phyloP scores from a whole-genome alignment of 2,329 filamentous ascomycete genomes.

The Colletotrichum tropicicola region DNA sequence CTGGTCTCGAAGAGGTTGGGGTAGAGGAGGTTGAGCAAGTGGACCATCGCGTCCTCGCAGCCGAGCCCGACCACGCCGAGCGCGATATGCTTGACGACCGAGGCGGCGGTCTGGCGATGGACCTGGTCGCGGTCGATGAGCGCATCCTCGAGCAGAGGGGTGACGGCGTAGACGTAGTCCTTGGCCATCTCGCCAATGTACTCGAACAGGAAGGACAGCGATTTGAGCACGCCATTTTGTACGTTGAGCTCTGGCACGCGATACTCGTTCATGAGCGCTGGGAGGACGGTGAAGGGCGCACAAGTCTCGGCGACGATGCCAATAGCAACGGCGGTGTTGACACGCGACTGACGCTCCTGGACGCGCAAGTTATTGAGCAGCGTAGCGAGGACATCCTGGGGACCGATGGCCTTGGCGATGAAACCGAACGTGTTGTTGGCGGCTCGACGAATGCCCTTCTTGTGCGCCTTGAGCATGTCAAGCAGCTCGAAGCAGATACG shows the following conservation, averaged over 20 bases:
- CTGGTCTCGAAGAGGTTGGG: conserved; percentile 98
- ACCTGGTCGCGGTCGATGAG: conserved; percentile 98
- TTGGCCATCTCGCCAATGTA: conserved; percentile 99
- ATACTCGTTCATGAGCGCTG: conserved; percentile 99
- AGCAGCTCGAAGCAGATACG: conserved; percentile 98
- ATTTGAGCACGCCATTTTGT: conserved; percentile 97
- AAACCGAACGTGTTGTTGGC: conserved; percentile 99
- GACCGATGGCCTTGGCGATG: conserved; percentile 98
- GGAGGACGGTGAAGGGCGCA: conserved; percentile 97
- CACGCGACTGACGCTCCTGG: conserved; percentile 96
- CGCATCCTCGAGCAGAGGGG: conserved; percentile 93
- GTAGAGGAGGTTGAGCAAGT: conserved; percentile 94
- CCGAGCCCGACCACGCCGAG: conserved; percentile 97
- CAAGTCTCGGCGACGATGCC: conserved; percentile 99
- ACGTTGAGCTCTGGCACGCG: conserved; percentile 98
- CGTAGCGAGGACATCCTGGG: conserved; percentile 95
- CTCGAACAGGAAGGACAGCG: conserved; percentile 95
- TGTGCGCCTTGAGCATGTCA: conserved; percentile 99
- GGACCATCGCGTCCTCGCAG: conserved; percentile 98
- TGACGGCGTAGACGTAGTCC: conserved; percentile 98
- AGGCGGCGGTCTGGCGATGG: conserved; percentile 94
- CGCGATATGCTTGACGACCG: conserved; percentile 97
- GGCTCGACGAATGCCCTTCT: conserved; percentile 97
- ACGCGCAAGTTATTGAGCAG: conserved; percentile 96
- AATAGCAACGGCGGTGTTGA: conserved; percentile 98